These are phyloP conservation scores for Aureobasidium sp. DNA, from an alignment of 2,329 filamentous ascomycete genomes.

Conservation along the genomic window DNA sequence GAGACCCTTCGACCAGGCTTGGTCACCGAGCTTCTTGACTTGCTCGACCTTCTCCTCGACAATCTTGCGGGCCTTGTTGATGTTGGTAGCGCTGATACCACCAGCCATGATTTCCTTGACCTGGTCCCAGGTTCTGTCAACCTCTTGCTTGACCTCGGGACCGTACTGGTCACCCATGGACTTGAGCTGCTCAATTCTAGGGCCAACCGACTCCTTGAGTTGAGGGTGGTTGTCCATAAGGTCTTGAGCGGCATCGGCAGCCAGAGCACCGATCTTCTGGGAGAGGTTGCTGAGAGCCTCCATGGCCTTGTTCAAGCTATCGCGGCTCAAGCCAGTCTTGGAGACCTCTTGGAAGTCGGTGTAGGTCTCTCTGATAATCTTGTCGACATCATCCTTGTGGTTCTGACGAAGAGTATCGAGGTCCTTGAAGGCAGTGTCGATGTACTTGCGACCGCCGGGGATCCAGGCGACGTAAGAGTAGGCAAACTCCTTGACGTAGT, in stretches of 20 bases:
- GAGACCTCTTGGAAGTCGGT: slow-evolving; percentile 55
- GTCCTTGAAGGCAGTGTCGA: slow-evolving; percentile 63
- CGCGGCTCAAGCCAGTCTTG: slow-evolving; percentile 52
- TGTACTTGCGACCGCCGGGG: slow-evolving; percentile 59
- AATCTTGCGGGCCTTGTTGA: slow-evolving; percentile 47
- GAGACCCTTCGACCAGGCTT: slow-evolving; percentile 63
- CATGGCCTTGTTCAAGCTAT: slow-evolving; percentile 54
- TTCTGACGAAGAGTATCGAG: slow-evolving; percentile 59
- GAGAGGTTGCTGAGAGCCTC: slow-evolving; percentile 43
- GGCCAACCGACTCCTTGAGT: slow-evolving; percentile 63
- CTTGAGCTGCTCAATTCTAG: slow-evolving; percentile 60
- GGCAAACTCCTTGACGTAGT: slow-evolving; percentile 56
- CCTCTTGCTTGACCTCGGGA: slow-evolving; percentile 67
- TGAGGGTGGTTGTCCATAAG: slow-evolving; percentile 66
- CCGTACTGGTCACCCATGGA: slow-evolving; percentile 61
- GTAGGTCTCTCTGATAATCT: slow-evolving; percentile 60
- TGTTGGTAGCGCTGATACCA: slow-evolving; percentile 51
- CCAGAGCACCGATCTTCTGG: slow-evolving; percentile 53
- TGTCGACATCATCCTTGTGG: slow-evolving; percentile 61
- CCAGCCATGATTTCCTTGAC: slow-evolving; percentile 54
- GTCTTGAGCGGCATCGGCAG: slow-evolving; percentile 54
- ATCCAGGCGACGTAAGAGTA: slow-evolving; percentile 64
- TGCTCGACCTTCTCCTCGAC: slow-evolving; percentile 63
- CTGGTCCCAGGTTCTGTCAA: slow-evolving; percentile 62
- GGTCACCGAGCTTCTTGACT: slow-evolving; percentile 58